Evolutionary conservation across 805 yeast species (phyloP).

Genomic region (Starmerella sp.): DNA sequence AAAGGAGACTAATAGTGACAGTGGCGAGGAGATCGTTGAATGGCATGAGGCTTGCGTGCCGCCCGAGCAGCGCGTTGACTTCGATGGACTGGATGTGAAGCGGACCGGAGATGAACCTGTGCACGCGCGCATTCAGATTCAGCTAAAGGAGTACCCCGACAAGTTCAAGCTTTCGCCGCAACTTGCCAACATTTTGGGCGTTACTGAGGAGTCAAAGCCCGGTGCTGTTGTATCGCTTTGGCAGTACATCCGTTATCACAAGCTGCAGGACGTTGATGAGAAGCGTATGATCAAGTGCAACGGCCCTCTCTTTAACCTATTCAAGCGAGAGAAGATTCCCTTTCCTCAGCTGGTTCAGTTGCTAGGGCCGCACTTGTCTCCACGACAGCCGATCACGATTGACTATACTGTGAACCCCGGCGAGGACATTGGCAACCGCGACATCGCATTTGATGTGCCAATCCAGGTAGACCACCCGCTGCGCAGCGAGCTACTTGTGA

Average conservation of each 20-base stretch:
- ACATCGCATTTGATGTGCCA: slow-evolving; percentile 63
- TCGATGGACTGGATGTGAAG: slow-evolving; percentile 83
- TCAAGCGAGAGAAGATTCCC: slow-evolving; percentile 41
- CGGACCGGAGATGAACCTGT: slow-evolving; percentile 62
- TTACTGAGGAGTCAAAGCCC: slow-evolving; percentile 70
- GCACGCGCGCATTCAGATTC: slow-evolving; percentile 61
- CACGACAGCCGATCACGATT: slow-evolving; percentile 67
- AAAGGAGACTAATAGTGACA: not conserved
- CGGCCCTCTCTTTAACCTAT: slow-evolving; percentile 35
- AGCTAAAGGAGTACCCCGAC: slow-evolving; percentile 66
- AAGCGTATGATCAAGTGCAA: slow-evolving; percentile 45
- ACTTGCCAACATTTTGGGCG: slow-evolving; percentile 62
- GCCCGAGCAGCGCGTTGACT: slow-evolving; percentile 37
- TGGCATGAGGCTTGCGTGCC: slow-evolving; percentile 58
- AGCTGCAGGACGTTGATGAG: slow-evolving; percentile 48
- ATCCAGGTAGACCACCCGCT: slow-evolving; percentile 38
- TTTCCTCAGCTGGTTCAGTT: slow-evolving; percentile 64
- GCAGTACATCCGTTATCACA: slow-evolving; percentile 63
- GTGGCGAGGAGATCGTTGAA: slow-evolving; percentile 45
- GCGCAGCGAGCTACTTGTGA: slow-evolving; percentile 29
- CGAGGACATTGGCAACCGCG: slow-evolving; percentile 64
- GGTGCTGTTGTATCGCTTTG: slow-evolving; percentile 70
- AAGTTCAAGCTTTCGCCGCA: slow-evolving; percentile 53
- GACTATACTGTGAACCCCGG: slow-evolving; percentile 70
- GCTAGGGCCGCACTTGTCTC: slow-evolving; percentile 54